phyloP scores from a whole-genome alignment of 202 grass and related monocot species.

The Schoenoplectus triqueter region DNA sequence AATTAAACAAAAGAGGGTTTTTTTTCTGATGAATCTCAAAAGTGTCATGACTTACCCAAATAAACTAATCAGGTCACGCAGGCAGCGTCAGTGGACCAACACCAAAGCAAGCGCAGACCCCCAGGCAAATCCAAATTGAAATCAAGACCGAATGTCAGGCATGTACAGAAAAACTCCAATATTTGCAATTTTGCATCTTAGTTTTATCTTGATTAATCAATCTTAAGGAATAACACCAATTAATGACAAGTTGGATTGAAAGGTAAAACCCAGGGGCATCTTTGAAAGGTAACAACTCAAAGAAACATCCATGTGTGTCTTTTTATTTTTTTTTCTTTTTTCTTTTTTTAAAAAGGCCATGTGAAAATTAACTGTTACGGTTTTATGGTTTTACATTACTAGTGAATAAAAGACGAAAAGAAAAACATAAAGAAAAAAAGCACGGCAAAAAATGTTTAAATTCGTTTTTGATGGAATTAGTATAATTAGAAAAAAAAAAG shows the following conservation, averaged over 20 bases:
- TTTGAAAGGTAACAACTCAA: slow-evolving; percentile 25
- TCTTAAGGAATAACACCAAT: slow-evolving; percentile 15
- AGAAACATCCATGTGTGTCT: slow-evolving; percentile 5
- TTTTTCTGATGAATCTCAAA: slow-evolving; percentile 25
- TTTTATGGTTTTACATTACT: neutral
- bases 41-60: slow-evolving; percentile 69
- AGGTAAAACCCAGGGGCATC: slow-evolving; percentile 6
- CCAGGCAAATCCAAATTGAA: slow-evolving; percentile 57
- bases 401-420: neutral
- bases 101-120: slow-evolving; percentile 70
- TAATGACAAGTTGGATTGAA: slow-evolving; percentile 25
- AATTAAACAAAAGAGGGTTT: neutral
- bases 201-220: neutral
- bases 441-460: neutral
- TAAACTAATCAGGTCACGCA: slow-evolving; percentile 72
- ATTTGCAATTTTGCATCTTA: slow-evolving; percentile 28
- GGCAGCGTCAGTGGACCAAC: slow-evolving; percentile 64
- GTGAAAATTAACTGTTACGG: slow-evolving; percentile 14
- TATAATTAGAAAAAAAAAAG: slow-evolving; percentile 33
- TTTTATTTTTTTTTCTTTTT: neutral
- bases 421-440: neutral
- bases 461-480: slow-evolving; percentile 15
- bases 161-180: slow-evolving; percentile 44
- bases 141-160: slow-evolving; percentile 81
- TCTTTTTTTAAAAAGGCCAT: neutral